These are phyloP conservation scores for Dactylellina drechsleri DNA, from an alignment of 2,329 filamentous ascomycete genomes.

Conservation along the genomic window DNA sequence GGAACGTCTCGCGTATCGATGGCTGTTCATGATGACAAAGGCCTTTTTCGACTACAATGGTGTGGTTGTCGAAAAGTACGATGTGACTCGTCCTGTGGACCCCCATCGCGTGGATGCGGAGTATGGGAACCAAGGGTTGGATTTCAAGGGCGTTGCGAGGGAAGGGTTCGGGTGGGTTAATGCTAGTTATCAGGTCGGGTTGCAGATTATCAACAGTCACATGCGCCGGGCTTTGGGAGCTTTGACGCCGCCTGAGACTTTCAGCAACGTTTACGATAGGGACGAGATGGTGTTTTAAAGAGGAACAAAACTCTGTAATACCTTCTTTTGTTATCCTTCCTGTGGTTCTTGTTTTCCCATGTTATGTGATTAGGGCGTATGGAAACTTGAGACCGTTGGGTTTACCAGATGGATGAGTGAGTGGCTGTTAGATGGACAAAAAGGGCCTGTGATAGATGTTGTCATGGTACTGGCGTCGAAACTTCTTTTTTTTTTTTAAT, in stretches of 20 bases:
- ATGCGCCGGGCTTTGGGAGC: conserved; percentile 89
- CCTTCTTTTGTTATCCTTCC: too few relatives aligned
- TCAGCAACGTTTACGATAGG: conserved; percentile 72
- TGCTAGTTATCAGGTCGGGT: conserved; percentile 92
- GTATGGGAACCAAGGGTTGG: conserved; percentile 94
- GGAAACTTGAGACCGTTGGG: too few relatives aligned
- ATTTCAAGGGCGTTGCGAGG: conserved; percentile 94
- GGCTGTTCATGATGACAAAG: conserved; percentile 98
- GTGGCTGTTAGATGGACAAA: background rate
- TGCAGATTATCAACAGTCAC: conserved; percentile 87
- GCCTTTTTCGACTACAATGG: conserved; percentile 99
- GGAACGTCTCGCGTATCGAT: conserved; percentile 90
- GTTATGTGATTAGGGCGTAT: too few relatives aligned
- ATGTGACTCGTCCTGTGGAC: conserved; percentile 88
- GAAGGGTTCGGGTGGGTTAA: conserved; percentile 99
- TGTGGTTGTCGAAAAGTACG: conserved; percentile 98
- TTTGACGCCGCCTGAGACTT: conserved; percentile 85
- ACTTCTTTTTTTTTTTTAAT: conserved; percentile 1
- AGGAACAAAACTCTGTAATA: background rate
- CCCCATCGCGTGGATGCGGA: conserved; percentile 95
- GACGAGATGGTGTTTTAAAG: conserved; percentile 55
- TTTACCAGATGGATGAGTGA: too few relatives aligned
- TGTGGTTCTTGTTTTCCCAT: too few relatives aligned
- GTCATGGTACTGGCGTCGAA: conserved; percentile 32
- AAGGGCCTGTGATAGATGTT: conserved; percentile 30